A percentile compares a stretch with the other conserved stretches of the same genome.
These are phyloP conservation scores for Sisymbrium altissimum DNA, from an alignment of 345 rosid genomes.

Conservation along the genomic window DNA sequence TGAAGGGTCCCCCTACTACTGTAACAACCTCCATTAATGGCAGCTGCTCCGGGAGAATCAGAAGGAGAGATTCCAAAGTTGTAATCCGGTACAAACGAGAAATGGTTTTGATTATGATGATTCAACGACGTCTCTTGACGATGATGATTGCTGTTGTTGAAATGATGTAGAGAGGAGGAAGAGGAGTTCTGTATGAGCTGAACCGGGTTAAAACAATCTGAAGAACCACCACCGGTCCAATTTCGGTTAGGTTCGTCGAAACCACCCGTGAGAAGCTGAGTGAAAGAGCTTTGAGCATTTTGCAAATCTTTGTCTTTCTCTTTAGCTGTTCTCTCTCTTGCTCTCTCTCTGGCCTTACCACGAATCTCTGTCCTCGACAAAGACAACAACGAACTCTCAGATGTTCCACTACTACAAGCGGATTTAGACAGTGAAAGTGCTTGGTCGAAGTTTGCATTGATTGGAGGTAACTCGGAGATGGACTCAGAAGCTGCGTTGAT, in stretches of 20 bases:
- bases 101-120: slow-evolving; percentile 30
- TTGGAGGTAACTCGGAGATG: slow-evolving; percentile 75
- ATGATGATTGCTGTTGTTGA: not conserved
- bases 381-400: slow-evolving; percentile 82
- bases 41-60: slow-evolving; percentile 22
- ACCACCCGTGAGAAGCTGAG: slow-evolving; percentile 70
- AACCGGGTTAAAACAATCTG: slow-evolving; percentile 57
- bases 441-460: slow-evolving; percentile 46
- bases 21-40: slow-evolving; percentile 54
- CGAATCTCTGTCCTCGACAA: slow-evolving; percentile 69
- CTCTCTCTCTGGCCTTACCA: slow-evolving; percentile 69
- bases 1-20: slow-evolving; percentile 99
- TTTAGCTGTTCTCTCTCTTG: slow-evolving; percentile 75
- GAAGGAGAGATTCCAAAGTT: slow-evolving; percentile 79
- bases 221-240: slow-evolving; percentile 31
- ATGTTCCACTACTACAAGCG: slow-evolving; percentile 78
- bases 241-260: slow-evolving; percentile 52
- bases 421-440: slow-evolving; percentile 56
- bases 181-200: slow-evolving; percentile 45
- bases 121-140: slow-evolving; percentile 28
- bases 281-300: slow-evolving; percentile 52
- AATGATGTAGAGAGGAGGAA: slow-evolving; percentile 5
- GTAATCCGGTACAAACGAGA: slow-evolving; percentile 69
- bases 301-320: slow-evolving; percentile 67
- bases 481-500: slow-evolving; percentile 81